Conservation (phyloP, 2,329 filamentous ascomycete genomes). For the Fusarium hostae region DNA sequence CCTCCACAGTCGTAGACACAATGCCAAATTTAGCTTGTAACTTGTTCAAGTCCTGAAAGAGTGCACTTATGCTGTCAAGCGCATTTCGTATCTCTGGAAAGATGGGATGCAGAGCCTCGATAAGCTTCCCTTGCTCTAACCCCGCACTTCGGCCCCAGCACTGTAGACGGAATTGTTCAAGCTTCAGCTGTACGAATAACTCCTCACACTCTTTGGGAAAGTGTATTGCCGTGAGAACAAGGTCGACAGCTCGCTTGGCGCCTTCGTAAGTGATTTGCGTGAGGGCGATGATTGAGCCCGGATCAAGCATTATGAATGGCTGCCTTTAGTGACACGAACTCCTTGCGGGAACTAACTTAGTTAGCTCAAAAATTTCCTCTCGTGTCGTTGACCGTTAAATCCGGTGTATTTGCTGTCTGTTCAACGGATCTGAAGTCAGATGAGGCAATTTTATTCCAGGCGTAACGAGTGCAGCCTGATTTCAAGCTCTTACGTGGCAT, state of each 20-base stretch:
- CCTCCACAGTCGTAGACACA: background rate
- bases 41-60: background rate
- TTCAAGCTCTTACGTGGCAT: background rate
- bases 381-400: background rate
- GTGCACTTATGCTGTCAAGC: background rate
- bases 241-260: background rate
- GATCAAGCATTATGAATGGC: background rate
- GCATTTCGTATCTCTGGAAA: background rate
- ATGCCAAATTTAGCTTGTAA: background rate
- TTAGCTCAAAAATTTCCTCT: too few relatives aligned
- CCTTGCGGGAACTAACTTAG: background rate
- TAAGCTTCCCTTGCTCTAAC: background rate
- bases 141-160: slow-evolving; percentile 8
- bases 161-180: background rate
- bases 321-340: background rate
- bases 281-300: background rate
- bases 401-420: background rate
- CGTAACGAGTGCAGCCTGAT: background rate
- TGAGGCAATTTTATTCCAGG: background rate
- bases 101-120: background rate
- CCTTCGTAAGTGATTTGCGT: background rate
- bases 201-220: background rate
- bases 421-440: background rate
- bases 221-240: background rate
- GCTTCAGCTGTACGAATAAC: background rate